Conservation (phyloP, 2,329 filamentous ascomycete species). For the Pseudogymnoascus sp. region DNA sequence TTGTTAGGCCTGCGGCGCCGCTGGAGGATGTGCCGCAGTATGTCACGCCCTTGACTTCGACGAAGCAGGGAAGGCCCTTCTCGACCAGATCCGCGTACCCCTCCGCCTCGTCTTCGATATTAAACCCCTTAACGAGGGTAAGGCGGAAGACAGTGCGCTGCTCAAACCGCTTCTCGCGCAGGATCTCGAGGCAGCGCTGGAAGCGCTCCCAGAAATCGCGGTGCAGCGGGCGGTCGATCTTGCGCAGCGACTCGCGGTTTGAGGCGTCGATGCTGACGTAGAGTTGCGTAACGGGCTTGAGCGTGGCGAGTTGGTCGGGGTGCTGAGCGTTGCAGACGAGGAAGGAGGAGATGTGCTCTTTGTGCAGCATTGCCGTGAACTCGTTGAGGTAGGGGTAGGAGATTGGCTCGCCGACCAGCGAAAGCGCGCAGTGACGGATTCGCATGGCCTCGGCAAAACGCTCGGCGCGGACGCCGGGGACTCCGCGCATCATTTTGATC, state of each 20-base stretch:
- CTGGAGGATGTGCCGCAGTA: conserved; percentile 90
- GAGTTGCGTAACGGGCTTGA: conserved; percentile 84
- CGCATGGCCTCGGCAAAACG: conserved; percentile 87
- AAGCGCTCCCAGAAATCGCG: conserved; percentile 98
- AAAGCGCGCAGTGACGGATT: conserved; percentile 88
- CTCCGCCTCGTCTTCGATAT: conserved; percentile 84
- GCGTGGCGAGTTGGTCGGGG: conserved; percentile 75
- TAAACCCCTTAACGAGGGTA: conserved; percentile 96
- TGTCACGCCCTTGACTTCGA: conserved; percentile 94
- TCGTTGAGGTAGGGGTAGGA: conserved; percentile 98
- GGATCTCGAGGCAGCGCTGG: conserved; percentile 80
- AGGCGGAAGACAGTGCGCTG: conserved; percentile 93
- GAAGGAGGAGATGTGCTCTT: conserved; percentile 84
- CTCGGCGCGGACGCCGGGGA: conserved; percentile 86
- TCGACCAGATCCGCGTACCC: conserved; percentile 88
- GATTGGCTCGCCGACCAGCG: conserved; percentile 92
- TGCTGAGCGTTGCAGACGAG: conserved; percentile 97
- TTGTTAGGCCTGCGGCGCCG: conserved; percentile 79
- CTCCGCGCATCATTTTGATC: conserved; percentile 93
- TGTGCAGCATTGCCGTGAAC: conserved; percentile 76
- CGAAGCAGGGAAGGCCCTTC: conserved; percentile 78
- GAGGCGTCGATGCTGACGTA: conserved; percentile 96
- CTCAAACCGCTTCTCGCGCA: conserved; percentile 72
- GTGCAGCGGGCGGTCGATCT: conserved; percentile 87
- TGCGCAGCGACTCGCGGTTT: conserved; percentile 77